Evolutionary conservation across 345 rosid species (phyloP).

Genomic region (Eucalyptus globulus): DNA sequence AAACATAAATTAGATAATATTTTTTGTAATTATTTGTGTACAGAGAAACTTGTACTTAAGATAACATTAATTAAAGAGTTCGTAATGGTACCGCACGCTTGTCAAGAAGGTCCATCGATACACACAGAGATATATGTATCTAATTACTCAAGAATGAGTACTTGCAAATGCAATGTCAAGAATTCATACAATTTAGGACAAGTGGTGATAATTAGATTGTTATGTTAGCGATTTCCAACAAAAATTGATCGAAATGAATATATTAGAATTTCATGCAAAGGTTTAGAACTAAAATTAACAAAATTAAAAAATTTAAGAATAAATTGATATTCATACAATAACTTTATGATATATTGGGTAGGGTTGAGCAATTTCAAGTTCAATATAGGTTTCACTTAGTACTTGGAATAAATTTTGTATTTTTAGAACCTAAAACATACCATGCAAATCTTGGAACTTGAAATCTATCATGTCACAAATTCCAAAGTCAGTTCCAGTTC

Average conservation of each 20-base stretch:
- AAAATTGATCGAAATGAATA: not conserved
- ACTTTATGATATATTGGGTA: not conserved
- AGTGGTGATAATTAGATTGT: not conserved
- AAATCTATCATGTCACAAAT: no score
- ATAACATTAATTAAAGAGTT: not conserved
- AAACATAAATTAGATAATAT: not conserved
- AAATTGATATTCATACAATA: not conserved
- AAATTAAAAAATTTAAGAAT: rapidly evolving
- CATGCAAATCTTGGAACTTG: no score
- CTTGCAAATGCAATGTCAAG: not conserved
- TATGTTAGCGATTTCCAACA: not conserved
- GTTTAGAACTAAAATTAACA: not conserved
- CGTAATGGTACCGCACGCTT: not conserved
- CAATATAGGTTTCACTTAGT: no score
- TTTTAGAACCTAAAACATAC: no score
- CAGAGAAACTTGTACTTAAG: not conserved
- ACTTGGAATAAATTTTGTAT: no score
- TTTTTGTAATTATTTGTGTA: not conserved
- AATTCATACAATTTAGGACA: not conserved
- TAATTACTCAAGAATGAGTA: not conserved
- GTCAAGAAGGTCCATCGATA: not conserved
- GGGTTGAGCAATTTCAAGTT: no score
- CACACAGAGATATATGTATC: not conserved
- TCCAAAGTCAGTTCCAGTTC: rapidly evolving
- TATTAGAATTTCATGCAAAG: not conserved